Base-by-base conservation (phyloP, 2,329 filamentous ascomycete genomes). In the Penicillium sp. region DNA sequence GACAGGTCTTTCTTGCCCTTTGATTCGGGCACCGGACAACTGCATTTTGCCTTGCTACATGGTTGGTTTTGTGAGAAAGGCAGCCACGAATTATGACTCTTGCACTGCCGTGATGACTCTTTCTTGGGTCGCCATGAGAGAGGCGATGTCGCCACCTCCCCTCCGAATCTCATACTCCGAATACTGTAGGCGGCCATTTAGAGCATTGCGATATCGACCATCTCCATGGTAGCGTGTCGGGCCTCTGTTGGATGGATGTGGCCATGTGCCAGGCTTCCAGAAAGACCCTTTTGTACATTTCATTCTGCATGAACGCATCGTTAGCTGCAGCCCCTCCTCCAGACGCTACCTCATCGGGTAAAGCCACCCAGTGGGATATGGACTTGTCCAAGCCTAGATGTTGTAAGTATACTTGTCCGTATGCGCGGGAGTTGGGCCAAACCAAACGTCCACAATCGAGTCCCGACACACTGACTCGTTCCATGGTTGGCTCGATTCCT, bases 221-320 rank as follows among this genome's bases (percentile, higher is more conserved):
- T 27, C 19, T 15, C 15, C 13, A 28, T 13, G 13, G 17, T 15
- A 26, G 46, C 39, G 47, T 50, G 47, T 50, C 45, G 41, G 32
- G 37, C 29, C 21, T 40, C 30, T 23, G 51, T 54, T 54, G 51
- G 50, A 50, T 45, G 36, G 37, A 26, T 29, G 26, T 38, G 36
- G 28, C 52, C 52, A 56, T 56, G 49, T 53, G 48, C 46, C 33
- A 40, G 43, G 37, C 41, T 54, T 55, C 50, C 42, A 55, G 44
- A 54, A 54, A 33, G 34, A 36, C 39, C 35, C 25, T 25, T 26
- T 31, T 25, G 38, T 36, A 47, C 48, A 50, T 30, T 49, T 46
- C 47, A 46, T 50, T 36, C 46, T 50, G 48, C 50, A 54, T 51
- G 48, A 53, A 53, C 45, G 21, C 44, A 33, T 35, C 33, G 17